These are phyloP conservation scores for Zygosaccharomyces bailii DNA, from an alignment of 805 yeast species.

Conservation along the genomic window DNA sequence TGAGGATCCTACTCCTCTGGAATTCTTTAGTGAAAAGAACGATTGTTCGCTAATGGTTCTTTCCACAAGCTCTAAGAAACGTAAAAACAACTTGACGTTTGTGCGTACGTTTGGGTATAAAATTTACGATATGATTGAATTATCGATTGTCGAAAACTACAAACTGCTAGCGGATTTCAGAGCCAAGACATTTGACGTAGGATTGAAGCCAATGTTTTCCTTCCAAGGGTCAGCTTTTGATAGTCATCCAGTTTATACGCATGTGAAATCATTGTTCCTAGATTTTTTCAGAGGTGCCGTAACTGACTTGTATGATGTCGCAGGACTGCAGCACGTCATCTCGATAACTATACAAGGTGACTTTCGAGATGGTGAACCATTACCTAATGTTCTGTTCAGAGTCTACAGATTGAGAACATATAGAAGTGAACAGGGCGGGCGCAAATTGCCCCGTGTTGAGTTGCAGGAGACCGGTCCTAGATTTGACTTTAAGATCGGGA, in stretches of 20 bases:
- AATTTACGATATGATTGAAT: conserved; percentile 90
- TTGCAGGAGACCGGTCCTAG: conserved; percentile 95
- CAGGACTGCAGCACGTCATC: conserved; percentile 90
- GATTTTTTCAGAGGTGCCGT: conserved; percentile 89
- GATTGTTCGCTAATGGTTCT: conserved; percentile 83
- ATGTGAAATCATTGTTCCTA: conserved; percentile 79
- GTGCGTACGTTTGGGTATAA: conserved; percentile 86
- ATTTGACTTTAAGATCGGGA: conserved; percentile 86
- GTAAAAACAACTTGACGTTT: conserved; percentile 88
- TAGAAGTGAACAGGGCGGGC: conserved; percentile 64
- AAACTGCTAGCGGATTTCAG: conserved; percentile 79
- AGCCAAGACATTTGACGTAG: conserved; percentile 75
- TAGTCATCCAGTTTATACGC: conserved; percentile 78
- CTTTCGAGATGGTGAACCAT: conserved; percentile 59
- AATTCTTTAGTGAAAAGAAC: conserved; percentile 92
- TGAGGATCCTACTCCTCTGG: conserved; percentile 81
- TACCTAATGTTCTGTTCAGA: conserved; percentile 85
- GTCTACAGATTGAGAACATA: conserved; percentile 82
- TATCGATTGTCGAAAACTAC: conserved; percentile 62
- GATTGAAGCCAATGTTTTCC: conserved; percentile 89
- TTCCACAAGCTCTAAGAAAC: conserved; percentile 77
- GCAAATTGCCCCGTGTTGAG: conserved; percentile 87
- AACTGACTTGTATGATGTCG: conserved; percentile 82
- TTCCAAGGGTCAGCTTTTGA: conserved; percentile 94
- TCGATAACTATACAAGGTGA: conserved; percentile 76